Conservation (phyloP, 805 yeast genomes). For the Millerozyma miso region DNA sequence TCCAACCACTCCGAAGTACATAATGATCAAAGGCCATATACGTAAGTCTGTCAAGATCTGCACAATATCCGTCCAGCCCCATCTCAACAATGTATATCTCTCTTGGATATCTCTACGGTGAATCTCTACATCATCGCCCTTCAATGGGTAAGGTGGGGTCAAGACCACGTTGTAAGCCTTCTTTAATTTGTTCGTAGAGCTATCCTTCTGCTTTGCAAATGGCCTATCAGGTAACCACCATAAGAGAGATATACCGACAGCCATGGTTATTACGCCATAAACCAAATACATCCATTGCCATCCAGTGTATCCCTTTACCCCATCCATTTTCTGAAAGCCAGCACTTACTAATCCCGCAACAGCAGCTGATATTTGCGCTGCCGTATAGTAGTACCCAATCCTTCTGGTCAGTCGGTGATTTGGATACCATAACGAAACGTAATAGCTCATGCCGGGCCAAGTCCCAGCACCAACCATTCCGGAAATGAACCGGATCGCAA, state of each 20-base stretch:
- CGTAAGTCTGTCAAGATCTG: conserved; percentile 57
- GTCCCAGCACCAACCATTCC: conserved; percentile 83
- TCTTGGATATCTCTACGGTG: conserved; percentile 60
- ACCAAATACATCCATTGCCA: conserved; percentile 85
- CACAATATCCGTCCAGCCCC: conserved; percentile 60
- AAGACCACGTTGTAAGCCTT: conserved; percentile 20
- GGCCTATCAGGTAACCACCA: conserved; percentile 92
- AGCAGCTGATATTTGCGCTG: conserved; percentile 89
- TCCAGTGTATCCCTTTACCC: conserved; percentile 63
- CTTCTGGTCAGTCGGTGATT: conserved; percentile 69
- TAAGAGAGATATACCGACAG: conserved; percentile 57
- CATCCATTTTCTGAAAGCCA: conserved; percentile 83
- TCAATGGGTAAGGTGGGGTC: conserved; percentile 47
- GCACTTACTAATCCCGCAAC: conserved; percentile 85
- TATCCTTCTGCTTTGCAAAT: conserved; percentile 5
- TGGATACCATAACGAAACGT: conserved; percentile 82
- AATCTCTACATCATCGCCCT: conserved; percentile 44
- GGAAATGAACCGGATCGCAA: conserved; percentile 66
- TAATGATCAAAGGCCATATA: conserved; percentile 75
- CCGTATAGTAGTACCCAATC: conserved; percentile 86
- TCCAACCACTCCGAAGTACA: conserved; percentile 93
- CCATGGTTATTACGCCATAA: conserved; percentile 67
- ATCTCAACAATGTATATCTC: conserved; percentile 43
- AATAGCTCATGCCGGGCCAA: conserved; percentile 89
- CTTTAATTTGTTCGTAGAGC: conserved; percentile 12